Percentiles rank a stretch among this genome's conserved stretches.
Conservation (phyloP, 169 alveolate genomes). For the Cryptosporidium meleagridis region DNA sequence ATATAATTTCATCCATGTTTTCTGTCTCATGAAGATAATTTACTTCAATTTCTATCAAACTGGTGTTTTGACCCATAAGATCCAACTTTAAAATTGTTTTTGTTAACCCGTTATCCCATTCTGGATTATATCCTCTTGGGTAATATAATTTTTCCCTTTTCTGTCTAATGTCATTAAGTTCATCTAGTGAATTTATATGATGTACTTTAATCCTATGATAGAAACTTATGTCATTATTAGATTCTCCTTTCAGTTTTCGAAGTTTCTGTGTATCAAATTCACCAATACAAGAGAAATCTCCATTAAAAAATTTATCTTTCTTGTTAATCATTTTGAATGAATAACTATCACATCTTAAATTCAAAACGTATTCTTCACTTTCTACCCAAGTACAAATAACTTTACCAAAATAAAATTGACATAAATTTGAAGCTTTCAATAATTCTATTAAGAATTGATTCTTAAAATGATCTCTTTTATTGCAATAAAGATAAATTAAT, state of each 20-base stretch:
- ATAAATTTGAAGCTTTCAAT: neutral
- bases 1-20: neutral
- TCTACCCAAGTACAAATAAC: neutral
- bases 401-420: neutral
- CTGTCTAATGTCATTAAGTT: neutral
- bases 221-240: neutral
- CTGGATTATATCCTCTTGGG: constrained; percentile 45
- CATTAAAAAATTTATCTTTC: neutral
- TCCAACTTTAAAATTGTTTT: neutral
- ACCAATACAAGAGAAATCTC: neutral
- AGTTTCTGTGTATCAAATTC: neutral
- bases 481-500: constrained; percentile 35
- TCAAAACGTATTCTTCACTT: neutral
- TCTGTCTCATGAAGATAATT: constrained; percentile 11
- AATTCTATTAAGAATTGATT: neutral
- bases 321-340: neutral
- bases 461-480: neutral
- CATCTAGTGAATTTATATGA: neutral
- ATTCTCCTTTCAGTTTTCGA: constrained; percentile 5
- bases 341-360: constrained; percentile 13
- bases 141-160: neutral
- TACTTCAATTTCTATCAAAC: neutral
- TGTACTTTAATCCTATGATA: neutral
- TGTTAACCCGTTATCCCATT: constrained; percentile 39
- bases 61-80: neutral